Evolutionary conservation across 2,329 filamentous ascomycete species (phyloP).

Genomic region (Fusarium floridanum): DNA sequence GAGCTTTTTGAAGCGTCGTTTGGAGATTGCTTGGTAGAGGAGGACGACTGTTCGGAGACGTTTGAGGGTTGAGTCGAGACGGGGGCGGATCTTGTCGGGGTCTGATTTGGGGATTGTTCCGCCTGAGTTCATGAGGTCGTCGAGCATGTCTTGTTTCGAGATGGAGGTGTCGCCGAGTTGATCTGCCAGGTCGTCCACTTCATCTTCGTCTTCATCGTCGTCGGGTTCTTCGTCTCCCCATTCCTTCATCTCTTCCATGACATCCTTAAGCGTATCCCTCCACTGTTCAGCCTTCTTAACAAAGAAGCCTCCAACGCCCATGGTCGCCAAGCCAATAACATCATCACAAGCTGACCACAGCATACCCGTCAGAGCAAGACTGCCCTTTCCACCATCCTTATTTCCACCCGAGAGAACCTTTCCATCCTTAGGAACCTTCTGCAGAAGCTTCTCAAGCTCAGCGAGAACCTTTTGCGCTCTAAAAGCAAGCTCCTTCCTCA

Average conservation of each 20-base stretch:
- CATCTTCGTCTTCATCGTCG: constrained; percentile 62
- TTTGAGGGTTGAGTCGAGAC: constrained; percentile 73
- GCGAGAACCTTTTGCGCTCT: constrained; percentile 70
- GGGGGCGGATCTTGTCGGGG: constrained; percentile 72
- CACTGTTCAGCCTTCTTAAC: constrained; percentile 80
- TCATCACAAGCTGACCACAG: constrained; percentile 89
- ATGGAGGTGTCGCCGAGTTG: constrained; percentile 48
- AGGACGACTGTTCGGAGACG: constrained; percentile 76
- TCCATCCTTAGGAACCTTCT: constrained; percentile 71
- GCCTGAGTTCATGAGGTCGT: constrained; percentile 75
- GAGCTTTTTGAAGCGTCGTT: constrained; percentile 75
- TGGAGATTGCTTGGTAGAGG: constrained; percentile 77
- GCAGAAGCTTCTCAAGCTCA: constrained; percentile 72
- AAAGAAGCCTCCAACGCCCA: constrained; percentile 78
- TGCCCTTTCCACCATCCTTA: constrained; percentile 61
- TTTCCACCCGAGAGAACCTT: constrained; percentile 56
- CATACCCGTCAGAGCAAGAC: constrained; percentile 77
- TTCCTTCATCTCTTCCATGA: constrained; percentile 86
- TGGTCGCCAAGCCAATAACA: constrained; percentile 71
- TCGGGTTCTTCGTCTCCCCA: constrained; percentile 82
- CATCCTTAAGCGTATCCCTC: constrained; percentile 82
- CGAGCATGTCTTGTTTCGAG: constrained; percentile 69
- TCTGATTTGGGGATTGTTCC: constrained; percentile 74
- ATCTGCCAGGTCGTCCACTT: constrained; percentile 58
- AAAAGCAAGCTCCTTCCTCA: constrained; percentile 73